Evolutionary conservation across 495 filamentous ascomycete genomes (phyloP), one percentile per base, ranked within the genome.

Genomic region (Darksidea phi): DNA sequence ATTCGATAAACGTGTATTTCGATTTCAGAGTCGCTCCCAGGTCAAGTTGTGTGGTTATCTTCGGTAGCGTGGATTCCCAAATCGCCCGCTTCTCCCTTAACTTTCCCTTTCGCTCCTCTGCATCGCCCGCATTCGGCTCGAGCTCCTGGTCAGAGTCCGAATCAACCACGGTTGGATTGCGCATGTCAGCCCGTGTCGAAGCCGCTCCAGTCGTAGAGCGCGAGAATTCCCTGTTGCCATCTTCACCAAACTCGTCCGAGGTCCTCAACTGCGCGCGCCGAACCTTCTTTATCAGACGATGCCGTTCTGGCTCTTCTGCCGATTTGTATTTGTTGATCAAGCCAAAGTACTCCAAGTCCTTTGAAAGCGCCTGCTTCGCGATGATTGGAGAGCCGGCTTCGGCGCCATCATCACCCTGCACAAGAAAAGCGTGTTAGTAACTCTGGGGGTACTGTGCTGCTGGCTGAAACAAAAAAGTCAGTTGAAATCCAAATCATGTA

Each of bases 401-500:
- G 28, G n/a, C 34, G 10, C 18, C 50, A 47, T 25, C 50, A 51
- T 42, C 42, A 23, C 38, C 42, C 52, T 43, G 32, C 26, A 10
- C 46, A 53, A 48, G 50, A 11, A 34, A 10, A 62, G 51, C 20
- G 24, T n/a, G 49, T 70, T 70, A 70, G 68, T 63, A 66, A 57
- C 68, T 70, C 32, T 70, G 68, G n/a, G 61, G 66, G 32, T 64
- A 63, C 45, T 68, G 68, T 37, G 63, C 66, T 59, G 67, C 67
- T 46, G 67, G 67, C 67, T 70, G 52, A 25, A 52, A 8, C 7
- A 6, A 21, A 15, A n/a, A 50, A 41, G 54, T 69, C 48, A 69
- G 66, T 66, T 37, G 17, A 54, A 42, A 46, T 58, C 20, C 18
- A 13, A 48, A 52, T 20, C n/a, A 13, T 24, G 50, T 55, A 60